Evolutionary conservation across 352 stramenopile species (phyloP), one percentile per base, ranked within the genome.

Genomic region (Globisporangium spinosum): DNA sequence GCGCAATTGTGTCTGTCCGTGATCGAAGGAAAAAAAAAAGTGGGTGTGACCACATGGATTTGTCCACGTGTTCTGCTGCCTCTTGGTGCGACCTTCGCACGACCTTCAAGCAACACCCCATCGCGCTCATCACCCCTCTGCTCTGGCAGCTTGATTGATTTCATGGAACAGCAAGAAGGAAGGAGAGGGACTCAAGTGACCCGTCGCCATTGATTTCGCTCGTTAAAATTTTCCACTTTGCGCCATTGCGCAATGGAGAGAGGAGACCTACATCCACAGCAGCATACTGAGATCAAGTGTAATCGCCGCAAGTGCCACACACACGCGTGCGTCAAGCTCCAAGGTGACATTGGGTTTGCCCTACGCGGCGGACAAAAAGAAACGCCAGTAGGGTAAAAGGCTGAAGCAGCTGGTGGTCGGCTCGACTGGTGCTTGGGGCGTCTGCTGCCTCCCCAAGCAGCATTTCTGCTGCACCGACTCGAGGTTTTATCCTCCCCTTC

Each of bases 41-140:
- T 43, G 27, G 10, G 35, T 4, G 35, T 43, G 35, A 45, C 12
- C 38, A 45, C 38, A 20, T 51, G 17, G 4, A 51, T 22, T 20
- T 12, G 43, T 22, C 43, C 43, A 22, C 43, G 17, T 49, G 40
- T 51, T 51, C 17, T 20, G 43, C 43, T 51, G 43, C 43, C 5
- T 51, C 15, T 62, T 62, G 57, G 32, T 51, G 32, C 57, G 57
- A 62, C 57, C n/a, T 62, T 62, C 57, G 6, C 0, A 10, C 27
- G 8, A 62, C 57, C 9, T 34, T 12, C 57, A 13, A 13, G n/a
- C 34, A 27, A 49, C 20, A 17, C 2, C 27, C 27, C 27, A 32
- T 32, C 2, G 27, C 3, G 51, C 23, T 27, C 57, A 47, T 47
- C 27, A n/a, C n/a, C 56, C 22, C 0, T 17, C 12, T 32, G 27